Percentiles rank a stretch among this genome's conserved stretches.
Conservation (phyloP, 331 rosid genomes). For the Malus hybrid region DNA sequence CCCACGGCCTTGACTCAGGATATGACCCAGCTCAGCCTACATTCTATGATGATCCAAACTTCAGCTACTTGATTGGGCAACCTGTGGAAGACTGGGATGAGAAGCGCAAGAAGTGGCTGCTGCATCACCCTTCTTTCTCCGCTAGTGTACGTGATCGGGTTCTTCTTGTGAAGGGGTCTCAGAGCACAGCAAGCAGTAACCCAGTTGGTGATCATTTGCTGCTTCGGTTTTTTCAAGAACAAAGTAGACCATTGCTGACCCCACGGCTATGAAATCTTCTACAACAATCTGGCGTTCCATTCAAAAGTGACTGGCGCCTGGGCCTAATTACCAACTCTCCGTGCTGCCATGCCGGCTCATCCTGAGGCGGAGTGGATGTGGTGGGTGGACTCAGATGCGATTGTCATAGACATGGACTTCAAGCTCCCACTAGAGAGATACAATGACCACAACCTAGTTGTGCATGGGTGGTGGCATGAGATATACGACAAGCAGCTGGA, state of each 20-base stretch:
- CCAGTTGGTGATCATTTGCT: constrained; percentile 28
- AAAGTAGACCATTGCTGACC: constrained; percentile 36
- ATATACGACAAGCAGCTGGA: constrained; percentile 62
- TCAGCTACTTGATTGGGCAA: constrained; percentile 22
- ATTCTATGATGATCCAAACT: constrained; percentile 28
- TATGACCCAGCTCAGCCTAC: constrained; percentile 9
- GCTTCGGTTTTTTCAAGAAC: constrained; percentile 30
- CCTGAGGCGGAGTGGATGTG: constrained; percentile 86
- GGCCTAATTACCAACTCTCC: constrained; percentile 72
- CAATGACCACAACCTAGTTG: constrained; percentile 49
- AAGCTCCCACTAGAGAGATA: constrained; percentile 49
- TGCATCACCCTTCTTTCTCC: constrained; percentile 12
- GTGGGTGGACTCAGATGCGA: constrained; percentile 89
- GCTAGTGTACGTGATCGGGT: not conserved
- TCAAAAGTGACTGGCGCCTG: constrained; percentile 50
- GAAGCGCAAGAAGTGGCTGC: constrained; percentile 26
- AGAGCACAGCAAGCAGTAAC: constrained; percentile 18
- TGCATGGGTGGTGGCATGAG: constrained; percentile 63
- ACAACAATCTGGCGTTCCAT: constrained; percentile 32
- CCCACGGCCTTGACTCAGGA: not conserved
- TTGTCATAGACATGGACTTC: constrained; percentile 79
- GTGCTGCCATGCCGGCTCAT: constrained; percentile 70
- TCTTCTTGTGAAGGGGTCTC: constrained; percentile 27
- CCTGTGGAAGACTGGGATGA: constrained; percentile 23
- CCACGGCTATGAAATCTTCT: constrained; percentile 21